Conservation (phyloP, 441 rosid species). For the Brassica hybrid region DNA sequence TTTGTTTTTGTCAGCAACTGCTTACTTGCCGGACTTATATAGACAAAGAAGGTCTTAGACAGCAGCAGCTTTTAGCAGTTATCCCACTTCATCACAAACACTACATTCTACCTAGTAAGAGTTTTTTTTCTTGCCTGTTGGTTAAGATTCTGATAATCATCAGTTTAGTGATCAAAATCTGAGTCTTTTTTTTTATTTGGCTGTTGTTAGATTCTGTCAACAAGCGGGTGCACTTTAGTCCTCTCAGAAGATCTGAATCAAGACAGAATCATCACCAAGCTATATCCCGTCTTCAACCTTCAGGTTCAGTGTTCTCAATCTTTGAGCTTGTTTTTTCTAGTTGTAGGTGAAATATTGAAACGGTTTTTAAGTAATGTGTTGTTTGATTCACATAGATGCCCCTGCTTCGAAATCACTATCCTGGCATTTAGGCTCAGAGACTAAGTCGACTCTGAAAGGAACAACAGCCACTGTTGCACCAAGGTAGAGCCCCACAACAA, state of each 20-base stretch:
- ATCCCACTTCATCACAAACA: conserved; percentile 97
- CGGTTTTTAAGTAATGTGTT: conserved; percentile 17
- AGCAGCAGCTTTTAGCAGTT: conserved; percentile 85
- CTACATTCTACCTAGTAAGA: conserved; percentile 89
- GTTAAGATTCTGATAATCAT: neutral
- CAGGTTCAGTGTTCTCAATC: conserved; percentile 55
- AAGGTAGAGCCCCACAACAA: conserved; percentile 49
- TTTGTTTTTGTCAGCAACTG: conserved; percentile 64
- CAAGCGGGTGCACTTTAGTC: conserved; percentile 96
- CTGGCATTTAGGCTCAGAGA: conserved; percentile 73
- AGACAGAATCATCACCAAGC: conserved; percentile 73
- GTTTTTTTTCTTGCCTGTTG: conserved; percentile 14
- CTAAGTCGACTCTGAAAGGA: conserved; percentile 77
- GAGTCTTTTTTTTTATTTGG: conserved; percentile 26
- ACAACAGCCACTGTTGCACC: conserved; percentile 44
- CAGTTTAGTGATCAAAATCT: neutral
- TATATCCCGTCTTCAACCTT: conserved; percentile 77
- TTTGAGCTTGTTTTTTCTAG: conserved; percentile 4
- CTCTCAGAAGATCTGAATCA: conserved; percentile 67
- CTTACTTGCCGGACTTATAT: conserved; percentile 80
- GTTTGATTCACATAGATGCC: conserved; percentile 35
- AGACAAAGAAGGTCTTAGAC: conserved; percentile 83
- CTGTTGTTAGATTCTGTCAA: conserved; percentile 73
- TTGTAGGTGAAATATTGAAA: conserved; percentile 3
- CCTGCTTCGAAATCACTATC: conserved; percentile 51